Conservation (phyloP, 345 rosid species). For the Aegle marmelos region DNA sequence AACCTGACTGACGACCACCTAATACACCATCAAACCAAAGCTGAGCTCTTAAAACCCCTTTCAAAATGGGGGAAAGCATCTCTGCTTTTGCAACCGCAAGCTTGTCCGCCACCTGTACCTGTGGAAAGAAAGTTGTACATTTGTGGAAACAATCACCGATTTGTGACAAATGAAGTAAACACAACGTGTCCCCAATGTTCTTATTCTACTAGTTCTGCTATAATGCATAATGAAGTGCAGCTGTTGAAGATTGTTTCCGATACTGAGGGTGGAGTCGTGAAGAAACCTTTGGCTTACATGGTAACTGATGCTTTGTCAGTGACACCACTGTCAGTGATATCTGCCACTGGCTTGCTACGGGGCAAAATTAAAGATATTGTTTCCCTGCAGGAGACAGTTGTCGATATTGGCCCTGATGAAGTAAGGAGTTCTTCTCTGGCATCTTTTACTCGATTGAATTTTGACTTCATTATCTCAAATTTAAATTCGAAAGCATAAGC, state of each 20-base stretch:
- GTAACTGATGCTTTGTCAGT: conserved; percentile 16
- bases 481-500: not conserved
- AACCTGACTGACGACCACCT: not conserved
- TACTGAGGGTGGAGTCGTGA: not conserved
- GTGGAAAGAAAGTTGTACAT: not conserved
- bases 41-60: not conserved
- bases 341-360: conserved; percentile 1
- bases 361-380: not conserved
- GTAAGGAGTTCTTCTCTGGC: not conserved
- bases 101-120: not conserved
- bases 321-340: conserved; percentile 4
- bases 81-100: not conserved
- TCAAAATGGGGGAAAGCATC: not conserved
- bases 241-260: not conserved
- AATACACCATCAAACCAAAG: not conserved
- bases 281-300: conserved; percentile 9
- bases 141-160: not conserved
- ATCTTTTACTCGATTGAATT: not conserved
- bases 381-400: not conserved
- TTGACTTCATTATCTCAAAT: not conserved
- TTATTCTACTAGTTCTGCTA: too few species aligned
- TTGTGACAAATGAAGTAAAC: not conserved
- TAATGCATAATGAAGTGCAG: not conserved
- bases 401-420: not conserved
- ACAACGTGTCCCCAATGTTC: accelerated